Evolutionary conservation across 305 asterid species (phyloP), one percentile per base, ranked within the genome.

Genomic region (Fraxinus platypoda): DNA sequence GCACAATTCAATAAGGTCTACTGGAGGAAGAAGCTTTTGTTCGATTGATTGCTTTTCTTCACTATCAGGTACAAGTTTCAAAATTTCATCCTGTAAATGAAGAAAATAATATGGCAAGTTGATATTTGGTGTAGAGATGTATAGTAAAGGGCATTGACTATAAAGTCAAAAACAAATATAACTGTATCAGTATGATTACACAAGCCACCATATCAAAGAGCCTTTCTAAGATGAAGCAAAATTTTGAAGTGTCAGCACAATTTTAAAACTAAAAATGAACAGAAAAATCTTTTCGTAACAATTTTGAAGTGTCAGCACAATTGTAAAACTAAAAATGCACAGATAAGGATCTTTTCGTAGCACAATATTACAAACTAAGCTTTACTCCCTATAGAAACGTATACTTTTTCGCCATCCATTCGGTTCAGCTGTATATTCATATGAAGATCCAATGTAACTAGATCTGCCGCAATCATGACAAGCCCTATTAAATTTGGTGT

Each of bases 1-100:
- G 92, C 98, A 94, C 83, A 91, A 78, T 70, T 93, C 93, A 62
- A 95, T 89, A 80, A 95, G 97, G 83, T 95, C 94, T 71, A 90
- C 83, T 17, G 97, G 94, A 57, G 95, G 88, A 75, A 92, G 95
- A 89, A 94, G 96, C 73, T 81, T 87, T 34, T 88, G 85, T 59
- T 74, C 88, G 19, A 91, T 81, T 46, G 87, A 79, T 85, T 88
- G 92, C 87, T 80, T 92, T 87, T 93, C 99, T 74, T 90, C 93
- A n/a, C 77, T 43, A 57, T 89, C 89, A 0, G 91, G 90, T 71
- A 89, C 81, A 79, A 86, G 83, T 81, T 77, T 79, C 81, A 91
- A 76, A 75, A 93, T 91, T 86, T 92, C 92, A 90, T 94, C 99
- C 99, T 95, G 94, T 52, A 81, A 83, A 83, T 76, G 71, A 77